Conservation (phyloP, 768 basidiomycete species). For the Pleurotus platypus region DNA sequence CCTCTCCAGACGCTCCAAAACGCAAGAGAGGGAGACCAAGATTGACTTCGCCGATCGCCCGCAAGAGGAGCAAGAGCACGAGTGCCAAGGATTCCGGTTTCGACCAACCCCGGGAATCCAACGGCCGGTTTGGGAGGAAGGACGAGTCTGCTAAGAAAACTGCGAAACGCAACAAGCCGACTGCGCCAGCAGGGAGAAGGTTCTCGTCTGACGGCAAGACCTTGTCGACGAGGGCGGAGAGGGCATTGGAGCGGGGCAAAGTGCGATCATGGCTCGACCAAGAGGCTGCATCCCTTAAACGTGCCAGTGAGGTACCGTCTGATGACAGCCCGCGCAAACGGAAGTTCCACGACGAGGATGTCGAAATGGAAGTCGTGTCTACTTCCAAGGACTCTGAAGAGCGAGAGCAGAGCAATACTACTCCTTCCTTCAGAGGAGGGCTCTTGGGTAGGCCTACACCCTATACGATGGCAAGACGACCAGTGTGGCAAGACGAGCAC, state of each 20-base stretch:
- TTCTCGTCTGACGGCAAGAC: background rate
- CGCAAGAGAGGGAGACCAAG: conserved; percentile 42
- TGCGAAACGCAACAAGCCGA: conserved; percentile 1
- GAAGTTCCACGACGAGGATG: conserved; percentile 23
- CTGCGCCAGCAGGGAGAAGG: background rate
- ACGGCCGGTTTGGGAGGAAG: conserved; percentile 70
- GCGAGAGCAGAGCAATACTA: background rate
- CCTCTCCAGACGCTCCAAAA: conserved; percentile 17
- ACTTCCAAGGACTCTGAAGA: conserved; percentile 8
- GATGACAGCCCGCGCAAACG: conserved; percentile 12
- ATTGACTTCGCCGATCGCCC: conserved; percentile 23
- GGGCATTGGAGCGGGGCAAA: conserved; percentile 38
- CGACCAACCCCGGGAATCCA: conserved; percentile 56
- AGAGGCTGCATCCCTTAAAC: background rate
- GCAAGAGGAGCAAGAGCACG: conserved; percentile 11
- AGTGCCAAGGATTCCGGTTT: conserved; percentile 19
- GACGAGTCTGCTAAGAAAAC: conserved; percentile 36
- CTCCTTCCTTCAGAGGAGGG: background rate
- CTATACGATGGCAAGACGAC: background rate
- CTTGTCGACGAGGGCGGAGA: conserved; percentile 32
- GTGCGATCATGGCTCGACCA: conserved; percentile 32
- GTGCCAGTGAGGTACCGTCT: background rate
- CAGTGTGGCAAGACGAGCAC: background rate
- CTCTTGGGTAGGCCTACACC: conserved; percentile 1
- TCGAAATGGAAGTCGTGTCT: conserved; percentile 1